Percentiles rank a stretch among this genome's conserved stretches.
Conservation (phyloP, 2,329 filamentous ascomycete species). For the Alternaria arbusti region DNA sequence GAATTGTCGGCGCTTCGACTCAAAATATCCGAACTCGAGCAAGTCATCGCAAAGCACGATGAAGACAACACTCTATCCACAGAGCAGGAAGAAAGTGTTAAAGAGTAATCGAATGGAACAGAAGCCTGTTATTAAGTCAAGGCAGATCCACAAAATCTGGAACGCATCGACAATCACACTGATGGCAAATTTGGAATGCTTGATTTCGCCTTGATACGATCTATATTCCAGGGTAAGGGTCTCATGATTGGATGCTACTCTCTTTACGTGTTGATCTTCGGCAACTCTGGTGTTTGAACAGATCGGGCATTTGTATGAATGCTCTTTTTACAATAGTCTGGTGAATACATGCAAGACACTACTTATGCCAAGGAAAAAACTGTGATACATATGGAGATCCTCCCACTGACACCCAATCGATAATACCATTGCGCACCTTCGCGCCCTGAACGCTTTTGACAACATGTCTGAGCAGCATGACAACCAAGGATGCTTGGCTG, state of each 20-base stretch:
- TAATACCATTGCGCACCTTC: neutral
- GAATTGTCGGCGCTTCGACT: neutral
- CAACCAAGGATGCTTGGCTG: neutral
- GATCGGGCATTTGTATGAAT: neutral
- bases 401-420: neutral
- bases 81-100: neutral
- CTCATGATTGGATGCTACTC: neutral
- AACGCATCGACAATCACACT: neutral
- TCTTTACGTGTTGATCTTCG: neutral
- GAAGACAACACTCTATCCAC: neutral
- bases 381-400: neutral
- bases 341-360: neutral
- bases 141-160: neutral
- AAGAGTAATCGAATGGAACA: neutral
- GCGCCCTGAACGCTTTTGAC: neutral
- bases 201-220: neutral
- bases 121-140: neutral
- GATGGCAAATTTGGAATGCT: neutral
- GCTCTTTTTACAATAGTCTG: neutral
- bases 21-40: neutral
- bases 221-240: neutral
- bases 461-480: neutral
- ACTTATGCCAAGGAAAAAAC: neutral
- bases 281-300: neutral
- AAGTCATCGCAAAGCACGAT: neutral